Percentiles rank a stretch among this genome's conserved stretches.
Conservation (phyloP, 306 rosid genomes). For the Cucurbita moschata region DNA sequence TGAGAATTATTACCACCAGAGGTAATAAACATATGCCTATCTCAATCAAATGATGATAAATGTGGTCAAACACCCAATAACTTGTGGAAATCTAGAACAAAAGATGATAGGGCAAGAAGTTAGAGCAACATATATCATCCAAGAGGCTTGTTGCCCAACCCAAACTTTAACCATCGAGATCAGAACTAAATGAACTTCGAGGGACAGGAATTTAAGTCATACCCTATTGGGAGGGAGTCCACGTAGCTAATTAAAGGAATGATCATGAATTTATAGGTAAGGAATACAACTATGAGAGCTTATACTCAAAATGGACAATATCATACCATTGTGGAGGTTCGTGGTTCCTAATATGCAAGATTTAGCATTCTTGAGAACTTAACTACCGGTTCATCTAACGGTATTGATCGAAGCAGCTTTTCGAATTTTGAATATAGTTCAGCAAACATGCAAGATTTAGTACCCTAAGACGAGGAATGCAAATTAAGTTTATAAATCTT, state of each 20-base stretch:
- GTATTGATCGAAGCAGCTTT: background rate
- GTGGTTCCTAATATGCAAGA: no score
- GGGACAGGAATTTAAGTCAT: background rate
- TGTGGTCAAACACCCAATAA: background rate
- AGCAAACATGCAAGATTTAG: background rate
- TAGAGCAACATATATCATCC: background rate
- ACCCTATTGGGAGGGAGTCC: background rate
- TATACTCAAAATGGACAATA: no score
- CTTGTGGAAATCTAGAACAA: background rate
- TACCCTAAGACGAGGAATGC: background rate
- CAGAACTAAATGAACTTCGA: background rate
- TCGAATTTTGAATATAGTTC: background rate
- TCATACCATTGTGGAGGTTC: no score
- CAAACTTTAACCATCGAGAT: background rate
- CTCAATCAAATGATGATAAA: background rate
- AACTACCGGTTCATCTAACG: background rate
- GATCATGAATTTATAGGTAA: no score
- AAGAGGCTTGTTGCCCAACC: background rate
- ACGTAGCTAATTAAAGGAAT: no score
- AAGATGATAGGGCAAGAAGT: background rate
- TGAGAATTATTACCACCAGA: background rate
- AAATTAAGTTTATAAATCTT: background rate
- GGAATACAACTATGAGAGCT: no score
- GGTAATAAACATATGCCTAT: background rate
- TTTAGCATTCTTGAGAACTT: background rate